phyloP scores from a whole-genome alignment of 257 asterid species.

The Solanum dulcamara region DNA sequence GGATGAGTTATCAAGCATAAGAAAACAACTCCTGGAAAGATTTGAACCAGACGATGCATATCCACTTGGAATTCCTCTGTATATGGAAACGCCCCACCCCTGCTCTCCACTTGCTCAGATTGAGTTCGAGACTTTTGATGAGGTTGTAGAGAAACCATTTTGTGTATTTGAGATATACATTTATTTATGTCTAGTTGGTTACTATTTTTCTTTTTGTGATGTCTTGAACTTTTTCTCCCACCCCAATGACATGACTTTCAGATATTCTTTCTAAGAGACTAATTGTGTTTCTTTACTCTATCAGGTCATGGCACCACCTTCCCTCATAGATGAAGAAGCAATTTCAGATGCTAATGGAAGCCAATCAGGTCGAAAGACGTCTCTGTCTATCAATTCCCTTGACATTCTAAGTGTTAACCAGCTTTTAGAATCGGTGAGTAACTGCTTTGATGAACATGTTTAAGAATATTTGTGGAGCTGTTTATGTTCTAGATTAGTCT shows the following conservation, averaged over 20 bases:
- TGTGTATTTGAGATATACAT: background rate
- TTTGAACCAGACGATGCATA: slow-evolving; percentile 36
- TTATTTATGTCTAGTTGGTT: background rate
- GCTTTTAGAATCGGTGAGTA: slow-evolving; percentile 41
- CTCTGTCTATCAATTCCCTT: slow-evolving; percentile 28
- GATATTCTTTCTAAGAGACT: background rate
- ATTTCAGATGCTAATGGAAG: slow-evolving; percentile 27
- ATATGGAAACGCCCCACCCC: slow-evolving; percentile 45
- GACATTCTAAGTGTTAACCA: slow-evolving; percentile 37
- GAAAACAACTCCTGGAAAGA: slow-evolving; percentile 17
- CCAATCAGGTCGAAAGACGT: slow-evolving; percentile 38
- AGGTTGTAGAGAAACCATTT: slow-evolving; percentile 14
- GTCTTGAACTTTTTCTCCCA: background rate
- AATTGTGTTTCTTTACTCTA: background rate
- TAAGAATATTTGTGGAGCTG: background rate
- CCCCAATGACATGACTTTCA: background rate
- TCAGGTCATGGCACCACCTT: slow-evolving; percentile 25
- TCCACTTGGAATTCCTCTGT: slow-evolving; percentile 30
- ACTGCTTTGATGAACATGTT: background rate
- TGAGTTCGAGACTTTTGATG: slow-evolving; percentile 32
- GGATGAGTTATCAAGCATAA: slow-evolving; percentile 30
- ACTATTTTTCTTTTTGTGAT: background rate
- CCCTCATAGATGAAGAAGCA: slow-evolving; percentile 26
- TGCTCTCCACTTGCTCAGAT: slow-evolving; percentile 33
- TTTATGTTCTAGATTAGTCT: background rate